phyloP scores from a whole-genome alignment of 2,329 filamentous ascomycete genomes.

The Sclerotinia minor region DNA sequence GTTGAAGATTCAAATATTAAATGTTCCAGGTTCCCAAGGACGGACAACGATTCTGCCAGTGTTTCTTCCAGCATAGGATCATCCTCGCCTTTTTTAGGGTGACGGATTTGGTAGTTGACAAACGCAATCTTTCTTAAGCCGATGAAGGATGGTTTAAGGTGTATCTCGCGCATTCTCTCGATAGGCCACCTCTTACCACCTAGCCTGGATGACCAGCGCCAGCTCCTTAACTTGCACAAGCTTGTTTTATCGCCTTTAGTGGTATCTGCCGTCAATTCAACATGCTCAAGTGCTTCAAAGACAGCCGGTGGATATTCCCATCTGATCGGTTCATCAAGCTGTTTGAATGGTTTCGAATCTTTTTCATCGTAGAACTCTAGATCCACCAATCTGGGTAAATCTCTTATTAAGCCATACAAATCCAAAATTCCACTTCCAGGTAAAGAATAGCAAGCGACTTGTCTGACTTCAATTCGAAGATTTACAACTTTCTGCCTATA shows the following conservation, averaged over 20 bases:
- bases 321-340: conserved; percentile 55
- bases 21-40: conserved; percentile 64
- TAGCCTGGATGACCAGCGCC: conserved; percentile 62
- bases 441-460: conserved; percentile 54
- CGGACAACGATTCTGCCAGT: conserved; percentile 48
- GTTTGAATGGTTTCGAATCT: conserved; percentile 67
- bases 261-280: conserved; percentile 48
- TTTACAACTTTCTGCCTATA: conserved; percentile 41
- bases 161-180: conserved; percentile 53
- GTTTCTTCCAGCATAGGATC: conserved; percentile 45
- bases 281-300: conserved; percentile 61
- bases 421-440: conserved; percentile 56
- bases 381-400: conserved; percentile 65
- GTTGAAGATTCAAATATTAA: conserved; percentile 75
- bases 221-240: conserved; percentile 49
- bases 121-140: conserved; percentile 58
- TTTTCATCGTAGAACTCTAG: conserved; percentile 71
- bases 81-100: conserved; percentile 40
- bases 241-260: conserved; percentile 37
- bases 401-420: conserved; percentile 58
- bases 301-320: conserved; percentile 71
- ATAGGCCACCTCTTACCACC: conserved; percentile 49
- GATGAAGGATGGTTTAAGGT: conserved; percentile 57
- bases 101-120: conserved; percentile 63
- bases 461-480: conserved; percentile 42